Base-by-base conservation (phyloP, 768 basidiomycete species). In the Butyriboletus loyo region DNA sequence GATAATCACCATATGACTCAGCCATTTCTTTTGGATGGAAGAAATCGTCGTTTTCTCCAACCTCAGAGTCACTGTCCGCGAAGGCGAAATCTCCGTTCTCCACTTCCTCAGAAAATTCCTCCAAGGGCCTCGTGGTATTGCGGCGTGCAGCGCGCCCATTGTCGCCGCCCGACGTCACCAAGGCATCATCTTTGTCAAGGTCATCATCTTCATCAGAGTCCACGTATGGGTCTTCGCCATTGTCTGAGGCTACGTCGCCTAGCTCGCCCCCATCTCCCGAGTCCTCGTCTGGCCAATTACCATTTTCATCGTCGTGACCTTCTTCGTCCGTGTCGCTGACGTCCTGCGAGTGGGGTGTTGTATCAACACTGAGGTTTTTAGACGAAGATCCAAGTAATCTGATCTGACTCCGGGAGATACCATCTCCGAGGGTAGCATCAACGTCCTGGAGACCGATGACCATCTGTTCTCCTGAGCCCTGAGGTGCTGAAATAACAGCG, bases 391-490 rank as follows among this genome's bases (percentile, higher is more conserved):
- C 91, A 32, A 98, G 83, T 2, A 99, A 78, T 32, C 81, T 79
- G 55, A 99, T 94, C 52, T 89, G 81, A 60, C 90, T 92, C 51
- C 80, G 79, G 17, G 85, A 80, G 28, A 98, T 85, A 8, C 77
- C 81, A 59, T 94, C 93, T 54, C 86, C 94, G 27, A 99, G 84
- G 0, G 95, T 98, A 3, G 76, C 70, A 27, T 75, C 73, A 19
- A 86, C 89, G 56, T 94, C 97, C 69, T 99, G 97, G 14, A 99
- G 77, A 66, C 92, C 89, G 79, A 98, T 89, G 13, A 99, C 93
- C 97, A 99, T 98, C 66, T 86, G 81, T 66, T 98, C 96, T 15
- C 97, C 97, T 70, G 97, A 96, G 9, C 95, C 96, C 64, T 89
- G 89, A 5, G 78, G 76, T 34, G 82, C 91, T 93, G 57, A 30